Evolutionary conservation across 768 basidiomycete genomes (phyloP).

Genomic region (Rhodotorula paludigena): DNA sequence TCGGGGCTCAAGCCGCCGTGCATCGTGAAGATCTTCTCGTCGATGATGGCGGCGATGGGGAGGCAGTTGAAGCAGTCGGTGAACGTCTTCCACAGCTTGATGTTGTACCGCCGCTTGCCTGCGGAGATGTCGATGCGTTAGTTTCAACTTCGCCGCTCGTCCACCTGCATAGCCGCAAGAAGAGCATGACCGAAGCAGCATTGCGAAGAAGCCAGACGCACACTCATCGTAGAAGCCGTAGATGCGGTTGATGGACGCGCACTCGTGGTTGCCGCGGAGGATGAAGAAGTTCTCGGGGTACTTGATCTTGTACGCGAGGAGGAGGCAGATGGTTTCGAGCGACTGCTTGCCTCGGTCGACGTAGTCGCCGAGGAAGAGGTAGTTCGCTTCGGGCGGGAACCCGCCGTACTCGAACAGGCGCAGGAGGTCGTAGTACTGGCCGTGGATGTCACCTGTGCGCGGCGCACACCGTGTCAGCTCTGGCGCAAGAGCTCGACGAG

Average conservation of each 20-base stretch:
- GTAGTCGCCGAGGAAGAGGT: constrained; percentile 98
- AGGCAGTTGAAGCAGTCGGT: constrained; percentile 99
- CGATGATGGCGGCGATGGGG: constrained; percentile 98
- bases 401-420: constrained; percentile 98
- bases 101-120: constrained; percentile 99
- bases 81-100: constrained; percentile 99
- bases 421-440: constrained; percentile 97
- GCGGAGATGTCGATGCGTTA: too few species aligned
- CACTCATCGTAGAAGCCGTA: constrained; percentile 99
- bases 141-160: too few species aligned
- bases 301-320: constrained; percentile 99
- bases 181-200: neutral
- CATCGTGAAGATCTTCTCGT: constrained; percentile 99
- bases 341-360: constrained; percentile 99
- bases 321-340: constrained; percentile 97
- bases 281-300: constrained; percentile 99
- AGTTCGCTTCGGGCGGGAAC: constrained; percentile 99
- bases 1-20: constrained; percentile 96
- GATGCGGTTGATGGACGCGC: constrained; percentile 98
- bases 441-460: constrained; percentile 85
- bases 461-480: neutral
- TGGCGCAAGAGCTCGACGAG: neutral
- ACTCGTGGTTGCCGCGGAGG: constrained; percentile 96
- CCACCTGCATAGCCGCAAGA: too few species aligned
- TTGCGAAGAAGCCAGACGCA: constrained; percentile 51